These are phyloP conservation scores for Mucor saturninus DNA, from an alignment of 371 early-diverging fungal genomes.

Conservation along the genomic window DNA sequence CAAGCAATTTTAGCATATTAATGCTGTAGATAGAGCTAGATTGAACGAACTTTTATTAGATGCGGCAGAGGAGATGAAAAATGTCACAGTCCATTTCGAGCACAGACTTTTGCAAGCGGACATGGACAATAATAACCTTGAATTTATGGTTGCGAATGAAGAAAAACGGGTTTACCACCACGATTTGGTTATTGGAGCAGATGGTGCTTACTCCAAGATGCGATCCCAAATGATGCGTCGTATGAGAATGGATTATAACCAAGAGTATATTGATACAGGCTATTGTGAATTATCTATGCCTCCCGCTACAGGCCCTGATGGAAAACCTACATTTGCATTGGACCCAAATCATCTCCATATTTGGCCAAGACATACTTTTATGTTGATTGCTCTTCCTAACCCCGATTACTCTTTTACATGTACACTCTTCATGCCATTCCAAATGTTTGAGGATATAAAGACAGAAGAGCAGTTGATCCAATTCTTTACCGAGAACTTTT, in stretches of 20 bases:
- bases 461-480: conserved; percentile 66
- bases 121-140: conserved; percentile 59
- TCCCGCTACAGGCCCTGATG: conserved; percentile 53
- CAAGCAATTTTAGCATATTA: conserved; percentile 71
- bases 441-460: conserved; percentile 80
- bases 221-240: conserved; percentile 79
- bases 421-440: conserved; percentile 94
- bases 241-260: conserved; percentile 80
- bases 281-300: conserved; percentile 91
- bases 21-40: conserved; percentile 89
- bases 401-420: conserved; percentile 92
- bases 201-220: conserved; percentile 89
- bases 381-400: conserved; percentile 97
- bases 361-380: conserved; percentile 94
- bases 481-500: conserved; percentile 83
- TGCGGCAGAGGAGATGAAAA: conserved; percentile 63
- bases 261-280: conserved; percentile 88
- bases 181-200: conserved; percentile 93
- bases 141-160: conserved; percentile 34
- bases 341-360: conserved; percentile 94
- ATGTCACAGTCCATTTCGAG: conserved; percentile 74
- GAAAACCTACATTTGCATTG: conserved; percentile 75
- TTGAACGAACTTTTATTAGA: conserved; percentile 84
- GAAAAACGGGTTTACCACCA: conserved; percentile 33
- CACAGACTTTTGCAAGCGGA: conserved; percentile 65